Evolutionary conservation across 2,329 filamentous ascomycete genomes (phyloP).

Genomic region (Xylaria sp.): DNA sequence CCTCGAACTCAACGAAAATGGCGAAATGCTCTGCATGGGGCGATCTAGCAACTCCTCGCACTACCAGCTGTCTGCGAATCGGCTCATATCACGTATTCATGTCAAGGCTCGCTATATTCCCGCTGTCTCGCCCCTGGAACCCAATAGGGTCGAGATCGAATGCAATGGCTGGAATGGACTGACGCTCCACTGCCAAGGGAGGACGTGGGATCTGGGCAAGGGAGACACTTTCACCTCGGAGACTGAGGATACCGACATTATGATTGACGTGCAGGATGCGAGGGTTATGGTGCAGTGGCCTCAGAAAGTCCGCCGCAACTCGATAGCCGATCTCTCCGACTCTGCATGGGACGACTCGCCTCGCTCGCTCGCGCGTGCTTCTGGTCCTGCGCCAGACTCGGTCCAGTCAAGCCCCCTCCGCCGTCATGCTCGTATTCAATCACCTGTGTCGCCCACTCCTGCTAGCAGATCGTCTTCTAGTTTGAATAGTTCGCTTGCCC

Average conservation of each 20-base stretch:
- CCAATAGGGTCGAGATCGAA: slow-evolving; percentile 84
- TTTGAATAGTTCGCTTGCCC: slow-evolving; percentile 59
- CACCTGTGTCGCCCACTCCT: slow-evolving; percentile 77
- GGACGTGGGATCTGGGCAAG: slow-evolving; percentile 86
- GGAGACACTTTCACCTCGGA: slow-evolving; percentile 91
- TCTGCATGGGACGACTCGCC: slow-evolving; percentile 77
- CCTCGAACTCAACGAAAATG: slow-evolving; percentile 82
- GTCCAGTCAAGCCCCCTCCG: slow-evolving; percentile 72
- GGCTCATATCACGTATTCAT: slow-evolving; percentile 92
- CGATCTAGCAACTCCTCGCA: slow-evolving; percentile 95
- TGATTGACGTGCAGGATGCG: slow-evolving; percentile 93
- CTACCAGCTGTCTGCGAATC: slow-evolving; percentile 91
- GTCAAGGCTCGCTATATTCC: slow-evolving; percentile 87
- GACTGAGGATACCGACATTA: slow-evolving; percentile 87
- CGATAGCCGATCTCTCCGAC: slow-evolving; percentile 67
- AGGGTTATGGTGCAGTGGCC: slow-evolving; percentile 93
- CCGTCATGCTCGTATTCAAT: slow-evolving; percentile 69
- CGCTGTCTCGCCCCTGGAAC: slow-evolving; percentile 72
- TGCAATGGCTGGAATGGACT: slow-evolving; percentile 97
- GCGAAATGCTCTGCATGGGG: slow-evolving; percentile 86
- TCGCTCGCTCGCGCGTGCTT: slow-evolving; percentile 50
- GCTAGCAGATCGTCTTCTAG: slow-evolving; percentile 55
- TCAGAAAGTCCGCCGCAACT: slow-evolving; percentile 62
- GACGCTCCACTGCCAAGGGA: slow-evolving; percentile 90
- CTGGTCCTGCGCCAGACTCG: slow-evolving; percentile 52